Evolutionary conservation across 371 early-diverging fungal species (phyloP).

Genomic region (Dinochytrium kinnereticum): DNA sequence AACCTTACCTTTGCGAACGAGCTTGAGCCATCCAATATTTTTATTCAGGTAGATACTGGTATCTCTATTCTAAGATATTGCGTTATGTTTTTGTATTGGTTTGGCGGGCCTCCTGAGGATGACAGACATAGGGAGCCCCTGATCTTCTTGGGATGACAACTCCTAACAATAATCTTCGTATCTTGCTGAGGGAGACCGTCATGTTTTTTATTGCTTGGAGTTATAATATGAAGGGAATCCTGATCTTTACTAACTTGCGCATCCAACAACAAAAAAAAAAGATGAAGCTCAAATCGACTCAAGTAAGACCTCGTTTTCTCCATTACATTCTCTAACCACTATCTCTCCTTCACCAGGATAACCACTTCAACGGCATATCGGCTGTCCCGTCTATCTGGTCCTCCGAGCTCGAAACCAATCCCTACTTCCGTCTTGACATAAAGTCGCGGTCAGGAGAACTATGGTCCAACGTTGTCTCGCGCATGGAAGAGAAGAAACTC

Average conservation of each 20-base stretch:
- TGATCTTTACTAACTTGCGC: background rate
- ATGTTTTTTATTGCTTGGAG: background rate
- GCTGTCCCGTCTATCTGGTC: constrained; percentile 14
- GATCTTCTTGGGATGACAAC: background rate
- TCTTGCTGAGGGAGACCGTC: background rate
- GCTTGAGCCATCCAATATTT: constrained; percentile 13
- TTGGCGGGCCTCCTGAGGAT: background rate
- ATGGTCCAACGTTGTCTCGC: constrained; percentile 13
- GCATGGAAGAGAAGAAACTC: background rate
- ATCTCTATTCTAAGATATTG: too few relatives aligned
- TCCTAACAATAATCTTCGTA: background rate
- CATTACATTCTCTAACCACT: background rate
- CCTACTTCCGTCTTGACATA: constrained; percentile 16
- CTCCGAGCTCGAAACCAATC: constrained; percentile 19
- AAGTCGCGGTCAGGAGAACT: background rate
- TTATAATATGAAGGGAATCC: too few relatives aligned
- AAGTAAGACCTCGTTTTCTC: background rate
- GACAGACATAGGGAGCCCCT: constrained; percentile 21
- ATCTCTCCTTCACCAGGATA: background rate
- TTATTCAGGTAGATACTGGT: constrained; percentile 19
- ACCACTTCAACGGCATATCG: background rate
- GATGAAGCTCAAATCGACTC: constrained; percentile 4
- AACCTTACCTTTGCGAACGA: constrained; percentile 18
- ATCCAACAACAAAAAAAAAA: background rate
- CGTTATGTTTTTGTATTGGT: background rate